Conservation (phyloP, 441 rosid genomes). For the Gossypium gossypioides region DNA sequence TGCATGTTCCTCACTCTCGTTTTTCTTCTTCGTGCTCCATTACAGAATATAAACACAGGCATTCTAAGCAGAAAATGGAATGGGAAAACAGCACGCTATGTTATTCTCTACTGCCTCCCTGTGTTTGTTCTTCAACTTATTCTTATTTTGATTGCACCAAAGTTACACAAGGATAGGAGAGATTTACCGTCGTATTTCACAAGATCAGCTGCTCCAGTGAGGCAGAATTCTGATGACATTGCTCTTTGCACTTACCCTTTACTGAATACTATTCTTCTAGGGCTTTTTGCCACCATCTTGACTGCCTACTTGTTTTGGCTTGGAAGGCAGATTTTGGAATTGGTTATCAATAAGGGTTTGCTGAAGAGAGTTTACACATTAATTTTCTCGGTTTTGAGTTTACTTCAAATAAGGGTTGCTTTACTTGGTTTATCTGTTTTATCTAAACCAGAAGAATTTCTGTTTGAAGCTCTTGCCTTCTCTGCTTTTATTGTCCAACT, state of each 20-base stretch:
- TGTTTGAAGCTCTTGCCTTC: slow-evolving; percentile 75
- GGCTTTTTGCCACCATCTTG: slow-evolving; percentile 54
- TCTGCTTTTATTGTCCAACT: slow-evolving; percentile 66
- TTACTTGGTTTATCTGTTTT: slow-evolving; percentile 80
- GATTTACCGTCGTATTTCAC: slow-evolving; percentile 63
- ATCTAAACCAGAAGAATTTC: slow-evolving; percentile 51
- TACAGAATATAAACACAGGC: slow-evolving; percentile 64
- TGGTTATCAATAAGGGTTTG: slow-evolving; percentile 85
- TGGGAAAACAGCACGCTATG: slow-evolving; percentile 50
- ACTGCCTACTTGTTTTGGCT: slow-evolving; percentile 78
- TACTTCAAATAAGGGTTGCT: slow-evolving; percentile 75
- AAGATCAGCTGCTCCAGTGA: slow-evolving; percentile 30
- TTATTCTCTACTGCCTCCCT: slow-evolving; percentile 68
- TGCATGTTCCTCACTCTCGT: slow-evolving; percentile 75
- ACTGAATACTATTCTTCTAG: slow-evolving; percentile 70
- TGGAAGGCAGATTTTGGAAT: slow-evolving; percentile 69
- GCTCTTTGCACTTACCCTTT: slow-evolving; percentile 87
- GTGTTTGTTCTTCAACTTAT: slow-evolving; percentile 71
- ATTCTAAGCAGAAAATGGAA: slow-evolving; percentile 72
- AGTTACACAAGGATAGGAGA: slow-evolving; percentile 42
- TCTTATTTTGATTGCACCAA: slow-evolving; percentile 55
- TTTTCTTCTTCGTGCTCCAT: slow-evolving; percentile 87
- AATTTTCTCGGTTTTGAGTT: slow-evolving; percentile 71
- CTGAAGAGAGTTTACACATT: slow-evolving; percentile 76
- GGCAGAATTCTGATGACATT: slow-evolving; percentile 23